Base-by-base conservation (phyloP, 2,329 filamentous ascomycete species). In the Myrmaecium sp. region DNA sequence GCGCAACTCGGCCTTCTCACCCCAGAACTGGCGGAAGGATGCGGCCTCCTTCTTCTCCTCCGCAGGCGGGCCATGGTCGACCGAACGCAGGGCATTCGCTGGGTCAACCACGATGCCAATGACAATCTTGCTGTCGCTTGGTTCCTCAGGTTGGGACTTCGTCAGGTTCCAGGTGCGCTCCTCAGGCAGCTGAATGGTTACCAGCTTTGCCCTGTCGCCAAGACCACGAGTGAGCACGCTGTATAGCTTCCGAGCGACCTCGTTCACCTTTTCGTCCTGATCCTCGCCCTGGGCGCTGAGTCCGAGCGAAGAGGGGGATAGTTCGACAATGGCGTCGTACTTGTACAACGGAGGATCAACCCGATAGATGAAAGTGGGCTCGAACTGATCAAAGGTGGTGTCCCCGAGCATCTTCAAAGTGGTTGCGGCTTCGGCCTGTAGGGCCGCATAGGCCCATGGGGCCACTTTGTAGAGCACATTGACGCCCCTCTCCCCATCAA, bases 381-480 rank as follows among this genome's bases (percentile, higher is more conserved):
- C 77, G 39, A 95, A 95, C 31, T 84, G 80, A 43, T 92, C 76
- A 20, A 72, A 67, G 3, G 68, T 57, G 24, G 69, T 67, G 42
- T 89, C 73, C 31, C 76, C 76, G 6, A 95, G 63, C 42, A 83
- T 73, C 12, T 69, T 64, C 14, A 89, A 58, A 0, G 83, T 86
- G 22, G 69, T 63, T 34, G 63, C 69, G 21, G 86, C 82, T 44
- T 93, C 74, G 28, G 74, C 65, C 24, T 72, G 72, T 22, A 98
- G 60, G 30, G 75, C 51, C 14, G 57, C 57, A 37, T 84, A 91
- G 6, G 84, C 89, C 75, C 78, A 93, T 9, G 69, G 54, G 1
- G 72, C 77, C 78, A 94, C 92, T 51, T 93, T 94, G 57, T 75
- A 94, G 5, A 92, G 57, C 12, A 95, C 43, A 39, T 98, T 98